Percentiles rank a stretch among this genome's conserved stretches.
These are phyloP conservation scores for Scedosporium dehoogii DNA, from an alignment of 2,329 filamentous ascomycete species.

Conservation along the genomic window DNA sequence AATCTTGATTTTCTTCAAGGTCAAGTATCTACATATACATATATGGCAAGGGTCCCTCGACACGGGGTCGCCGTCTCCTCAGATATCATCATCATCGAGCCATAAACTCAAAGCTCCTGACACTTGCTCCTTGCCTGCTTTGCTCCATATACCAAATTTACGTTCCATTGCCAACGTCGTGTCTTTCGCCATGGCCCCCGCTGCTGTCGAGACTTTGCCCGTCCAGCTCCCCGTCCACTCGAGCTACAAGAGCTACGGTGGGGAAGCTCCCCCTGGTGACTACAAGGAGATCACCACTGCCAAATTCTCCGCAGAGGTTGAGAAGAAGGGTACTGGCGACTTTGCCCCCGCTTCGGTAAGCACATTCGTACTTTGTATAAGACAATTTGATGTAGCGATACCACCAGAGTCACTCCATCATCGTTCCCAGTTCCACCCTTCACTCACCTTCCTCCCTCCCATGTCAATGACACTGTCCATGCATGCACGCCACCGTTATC, in stretches of 20 bases:
- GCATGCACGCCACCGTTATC: neutral
- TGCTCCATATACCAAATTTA: neutral
- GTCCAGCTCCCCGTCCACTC: neutral
- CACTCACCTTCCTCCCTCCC: neutral
- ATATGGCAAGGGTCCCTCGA: neutral
- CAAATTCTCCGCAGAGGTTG: neutral
- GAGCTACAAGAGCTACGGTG: neutral
- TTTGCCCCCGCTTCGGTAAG: slow-evolving; percentile 3
- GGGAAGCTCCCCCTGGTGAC: neutral
- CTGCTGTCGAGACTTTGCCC: neutral
- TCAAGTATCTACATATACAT: neutral
- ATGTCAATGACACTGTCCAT: neutral
- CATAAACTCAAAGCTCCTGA: neutral
- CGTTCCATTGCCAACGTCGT: neutral
- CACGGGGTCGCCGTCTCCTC: neutral
- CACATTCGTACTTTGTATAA: neutral
- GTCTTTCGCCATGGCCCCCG: slow-evolving; percentile 1
- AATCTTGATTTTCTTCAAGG: too few relatives aligned
- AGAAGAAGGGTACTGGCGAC: slow-evolving; percentile 1
- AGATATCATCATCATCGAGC: neutral
- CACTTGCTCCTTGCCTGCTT: neutral
- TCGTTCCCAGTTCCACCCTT: neutral
- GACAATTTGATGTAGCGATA: neutral
- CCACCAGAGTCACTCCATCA: neutral
- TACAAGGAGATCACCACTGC: slow-evolving; percentile 2